phyloP scores from a whole-genome alignment of 176 grass and related monocot genomes.

The Bromus sterilis region DNA sequence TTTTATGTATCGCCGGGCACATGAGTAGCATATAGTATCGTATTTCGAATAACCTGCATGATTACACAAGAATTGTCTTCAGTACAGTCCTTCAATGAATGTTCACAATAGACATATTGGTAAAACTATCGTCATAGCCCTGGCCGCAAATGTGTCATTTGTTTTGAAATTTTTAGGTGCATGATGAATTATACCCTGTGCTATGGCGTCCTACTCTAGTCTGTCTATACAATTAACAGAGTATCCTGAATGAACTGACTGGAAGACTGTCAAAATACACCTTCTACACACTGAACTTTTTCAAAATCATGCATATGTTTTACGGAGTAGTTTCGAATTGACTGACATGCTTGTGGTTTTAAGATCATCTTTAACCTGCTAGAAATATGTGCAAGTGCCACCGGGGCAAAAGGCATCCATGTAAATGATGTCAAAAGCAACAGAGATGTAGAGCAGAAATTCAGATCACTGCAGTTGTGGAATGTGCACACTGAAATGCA shows the following conservation, averaged over 20 bases:
- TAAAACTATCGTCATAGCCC: background rate
- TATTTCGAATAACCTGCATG: background rate
- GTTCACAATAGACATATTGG: background rate
- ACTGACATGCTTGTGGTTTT: background rate
- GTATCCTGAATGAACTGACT: background rate
- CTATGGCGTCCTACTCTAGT: background rate
- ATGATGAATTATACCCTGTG: background rate
- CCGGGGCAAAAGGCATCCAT: background rate
- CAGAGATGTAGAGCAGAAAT: background rate
- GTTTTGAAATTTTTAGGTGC: background rate
- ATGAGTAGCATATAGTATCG: background rate
- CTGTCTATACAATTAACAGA: background rate
- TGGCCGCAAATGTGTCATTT: background rate
- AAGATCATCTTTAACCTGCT: background rate
- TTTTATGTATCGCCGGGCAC: conserved; percentile 5
- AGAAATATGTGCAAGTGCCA: background rate
- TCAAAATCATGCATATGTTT: background rate
- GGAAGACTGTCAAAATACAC: background rate
- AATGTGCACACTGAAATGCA: background rate
- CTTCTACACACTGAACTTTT: background rate
- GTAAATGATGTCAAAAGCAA: background rate
- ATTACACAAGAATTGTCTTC: background rate
- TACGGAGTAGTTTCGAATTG: background rate
- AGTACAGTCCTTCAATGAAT: background rate
- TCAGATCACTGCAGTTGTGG: background rate